Conservation (phyloP, 2,329 filamentous ascomycete genomes). For the Laburnicola sp. region DNA sequence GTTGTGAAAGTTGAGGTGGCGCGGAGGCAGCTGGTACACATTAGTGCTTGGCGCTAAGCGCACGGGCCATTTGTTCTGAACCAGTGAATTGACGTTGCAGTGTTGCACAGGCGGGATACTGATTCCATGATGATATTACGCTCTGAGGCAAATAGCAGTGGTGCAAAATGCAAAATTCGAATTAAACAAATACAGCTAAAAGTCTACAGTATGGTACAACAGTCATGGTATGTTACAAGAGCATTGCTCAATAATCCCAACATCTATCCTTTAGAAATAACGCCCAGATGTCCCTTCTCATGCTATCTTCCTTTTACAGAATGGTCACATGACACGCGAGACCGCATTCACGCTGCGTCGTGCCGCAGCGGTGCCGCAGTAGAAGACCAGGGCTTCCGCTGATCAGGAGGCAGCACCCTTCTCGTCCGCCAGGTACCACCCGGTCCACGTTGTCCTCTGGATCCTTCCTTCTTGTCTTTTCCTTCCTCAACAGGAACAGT, state of each 20-base stretch:
- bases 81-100: too few species aligned
- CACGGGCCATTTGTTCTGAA: conserved; percentile 2
- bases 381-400: conserved; percentile 20
- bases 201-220: conserved; percentile 4
- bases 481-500: background rate
- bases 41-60: background rate
- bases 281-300: background rate
- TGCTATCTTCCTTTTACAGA: too few species aligned
- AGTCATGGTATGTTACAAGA: background rate
- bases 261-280: background rate
- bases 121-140: too few species aligned
- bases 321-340: background rate
- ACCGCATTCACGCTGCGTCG: conserved; percentile 12
- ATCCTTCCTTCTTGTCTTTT: background rate
- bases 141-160: too few species aligned
- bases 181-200: too few species aligned
- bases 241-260: background rate
- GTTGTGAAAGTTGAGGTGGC: background rate
- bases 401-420: conserved; percentile 17
- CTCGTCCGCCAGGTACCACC: conserved; percentile 20
- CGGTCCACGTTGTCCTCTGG: conserved; percentile 1
- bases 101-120: too few species aligned
- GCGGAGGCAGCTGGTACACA: background rate
- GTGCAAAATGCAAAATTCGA: too few species aligned
- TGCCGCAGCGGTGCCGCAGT: background rate